Conservation (phyloP, 805 yeast species). For the Candida quercuum region DNA sequence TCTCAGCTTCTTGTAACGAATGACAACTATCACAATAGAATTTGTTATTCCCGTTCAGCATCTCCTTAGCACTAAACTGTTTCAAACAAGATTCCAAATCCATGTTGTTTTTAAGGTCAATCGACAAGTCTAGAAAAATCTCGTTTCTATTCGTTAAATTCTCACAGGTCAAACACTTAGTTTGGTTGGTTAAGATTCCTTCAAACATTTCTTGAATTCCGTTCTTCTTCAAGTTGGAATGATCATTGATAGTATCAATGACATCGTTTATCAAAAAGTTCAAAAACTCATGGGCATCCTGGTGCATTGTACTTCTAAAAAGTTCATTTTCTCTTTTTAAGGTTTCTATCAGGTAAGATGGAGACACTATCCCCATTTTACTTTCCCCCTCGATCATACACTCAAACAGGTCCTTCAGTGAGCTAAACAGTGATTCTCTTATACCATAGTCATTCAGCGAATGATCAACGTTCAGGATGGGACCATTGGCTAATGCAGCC, state of each 20-base stretch:
- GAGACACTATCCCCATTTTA: slow-evolving; percentile 80
- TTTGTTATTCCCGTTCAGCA: slow-evolving; percentile 81
- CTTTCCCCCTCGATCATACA: slow-evolving; percentile 67
- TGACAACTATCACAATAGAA: slow-evolving; percentile 90
- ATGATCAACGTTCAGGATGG: slow-evolving; percentile 77
- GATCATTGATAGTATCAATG: slow-evolving; percentile 33
- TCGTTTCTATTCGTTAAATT: slow-evolving; percentile 78
- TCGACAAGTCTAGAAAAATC: slow-evolving; percentile 76
- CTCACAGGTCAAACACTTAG: slow-evolving; percentile 88
- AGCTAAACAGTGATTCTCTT: slow-evolving; percentile 48
- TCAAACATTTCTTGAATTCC: slow-evolving; percentile 72
- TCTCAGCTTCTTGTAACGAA: slow-evolving; percentile 90
- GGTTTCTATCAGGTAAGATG: slow-evolving; percentile 64
- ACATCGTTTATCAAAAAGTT: slow-evolving; percentile 81
- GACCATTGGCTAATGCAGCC: slow-evolving; percentile 74
- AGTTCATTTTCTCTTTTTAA: slow-evolving; percentile 78
- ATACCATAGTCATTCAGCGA: slow-evolving; percentile 47
- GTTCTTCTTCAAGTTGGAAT: slow-evolving; percentile 26
- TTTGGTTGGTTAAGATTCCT: slow-evolving; percentile 81
- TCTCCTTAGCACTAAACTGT: slow-evolving; percentile 81
- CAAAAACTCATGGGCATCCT: slow-evolving; percentile 96
- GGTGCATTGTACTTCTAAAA: slow-evolving; percentile 91
- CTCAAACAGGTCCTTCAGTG: slow-evolving; percentile 83
- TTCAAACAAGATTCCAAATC: slow-evolving; percentile 73
- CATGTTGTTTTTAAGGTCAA: slow-evolving; percentile 74